phyloP scores from a whole-genome alignment of 371 early-diverging fungal species.

The Lichtheimia corymbifera region DNA sequence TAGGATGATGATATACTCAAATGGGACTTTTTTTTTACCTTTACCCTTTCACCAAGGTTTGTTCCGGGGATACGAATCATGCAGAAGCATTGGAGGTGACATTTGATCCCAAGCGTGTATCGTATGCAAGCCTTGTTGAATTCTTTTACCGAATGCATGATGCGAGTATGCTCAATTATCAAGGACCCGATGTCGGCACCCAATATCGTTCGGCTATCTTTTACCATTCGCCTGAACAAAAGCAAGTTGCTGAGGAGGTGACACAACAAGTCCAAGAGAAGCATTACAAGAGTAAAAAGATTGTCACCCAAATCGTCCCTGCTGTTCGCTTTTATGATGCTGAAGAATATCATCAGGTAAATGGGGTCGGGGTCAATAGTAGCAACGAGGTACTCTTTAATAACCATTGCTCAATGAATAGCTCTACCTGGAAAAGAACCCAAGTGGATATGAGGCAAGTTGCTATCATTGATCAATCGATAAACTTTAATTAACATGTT shows the following conservation, averaged over 20 bases:
- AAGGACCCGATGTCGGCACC: conserved; percentile 48
- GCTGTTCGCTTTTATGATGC: conserved; percentile 82
- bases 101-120: conserved; percentile 71
- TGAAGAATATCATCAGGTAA: conserved; percentile 86
- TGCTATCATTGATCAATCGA: background rate
- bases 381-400: background rate
- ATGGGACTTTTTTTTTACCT: background rate
- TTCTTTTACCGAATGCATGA: conserved; percentile 89
- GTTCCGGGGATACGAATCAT: conserved; percentile 74
- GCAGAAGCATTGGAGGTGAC: conserved; percentile 84
- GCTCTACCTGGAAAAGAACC: conserved; percentile 42
- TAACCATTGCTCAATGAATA: conserved; percentile 5
- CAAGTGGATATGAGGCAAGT: conserved; percentile 41
- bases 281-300: conserved; percentile 55
- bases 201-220: conserved; percentile 91
- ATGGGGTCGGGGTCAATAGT: background rate
- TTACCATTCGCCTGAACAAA: conserved; percentile 74
- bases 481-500: background rate
- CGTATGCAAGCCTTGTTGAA: conserved; percentile 73
- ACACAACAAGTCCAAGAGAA: conserved; percentile 61
- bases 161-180: conserved; percentile 29
- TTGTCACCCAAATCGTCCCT: conserved; percentile 79
- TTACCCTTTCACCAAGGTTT: conserved; percentile 40
- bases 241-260: conserved; percentile 66
- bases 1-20: background rate